Conservation (phyloP, 2,329 filamentous ascomycete genomes). For the Nigrospora osmanthi region DNA sequence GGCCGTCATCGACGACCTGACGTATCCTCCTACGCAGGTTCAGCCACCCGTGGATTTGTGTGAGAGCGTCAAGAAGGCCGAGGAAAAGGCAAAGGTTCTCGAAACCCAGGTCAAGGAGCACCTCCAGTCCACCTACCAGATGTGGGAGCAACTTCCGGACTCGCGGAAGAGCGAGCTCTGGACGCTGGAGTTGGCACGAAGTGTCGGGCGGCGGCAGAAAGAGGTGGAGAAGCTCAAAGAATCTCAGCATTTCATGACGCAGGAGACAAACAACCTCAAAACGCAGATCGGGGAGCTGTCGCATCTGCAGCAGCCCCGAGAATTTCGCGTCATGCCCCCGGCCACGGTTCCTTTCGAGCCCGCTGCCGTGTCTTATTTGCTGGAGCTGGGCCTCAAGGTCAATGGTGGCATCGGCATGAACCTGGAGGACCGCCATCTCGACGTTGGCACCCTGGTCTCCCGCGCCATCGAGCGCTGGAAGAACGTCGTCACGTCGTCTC, state of each 20-base stretch:
- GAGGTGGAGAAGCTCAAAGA: conserved; percentile 44
- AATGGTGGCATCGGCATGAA: conserved; percentile 34
- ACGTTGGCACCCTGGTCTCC: conserved; percentile 42
- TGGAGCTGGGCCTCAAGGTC: conserved; percentile 35
- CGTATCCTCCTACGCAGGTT: conserved; percentile 34
- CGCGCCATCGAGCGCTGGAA: conserved; percentile 57
- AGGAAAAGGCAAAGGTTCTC: conserved; percentile 48
- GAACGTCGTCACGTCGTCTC: conserved; percentile 45
- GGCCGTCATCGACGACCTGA: conserved; percentile 40
- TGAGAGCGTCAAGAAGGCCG: conserved; percentile 38
- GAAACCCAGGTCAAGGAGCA: conserved; percentile 68
- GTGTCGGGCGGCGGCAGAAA: conserved; percentile 48
- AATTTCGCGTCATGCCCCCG: conserved; percentile 47
- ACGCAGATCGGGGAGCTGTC: conserved; percentile 52
- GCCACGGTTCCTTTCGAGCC: conserved; percentile 43
- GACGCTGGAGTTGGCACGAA: conserved; percentile 53
- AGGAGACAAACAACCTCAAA: conserved; percentile 50
- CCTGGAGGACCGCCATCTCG: conserved; percentile 42
- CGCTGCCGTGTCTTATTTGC: conserved; percentile 36
- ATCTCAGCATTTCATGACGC: conserved; percentile 40
- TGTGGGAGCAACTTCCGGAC: conserved; percentile 61
- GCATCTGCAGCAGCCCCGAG: conserved; percentile 50
- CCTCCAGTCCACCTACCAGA: conserved; percentile 65
- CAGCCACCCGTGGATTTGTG: conserved; percentile 32
- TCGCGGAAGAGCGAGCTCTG: conserved; percentile 52